These are phyloP conservation scores for Gamsiella multidivaricata DNA, from an alignment of 192 early-diverging fungal species.

Conservation along the genomic window DNA sequence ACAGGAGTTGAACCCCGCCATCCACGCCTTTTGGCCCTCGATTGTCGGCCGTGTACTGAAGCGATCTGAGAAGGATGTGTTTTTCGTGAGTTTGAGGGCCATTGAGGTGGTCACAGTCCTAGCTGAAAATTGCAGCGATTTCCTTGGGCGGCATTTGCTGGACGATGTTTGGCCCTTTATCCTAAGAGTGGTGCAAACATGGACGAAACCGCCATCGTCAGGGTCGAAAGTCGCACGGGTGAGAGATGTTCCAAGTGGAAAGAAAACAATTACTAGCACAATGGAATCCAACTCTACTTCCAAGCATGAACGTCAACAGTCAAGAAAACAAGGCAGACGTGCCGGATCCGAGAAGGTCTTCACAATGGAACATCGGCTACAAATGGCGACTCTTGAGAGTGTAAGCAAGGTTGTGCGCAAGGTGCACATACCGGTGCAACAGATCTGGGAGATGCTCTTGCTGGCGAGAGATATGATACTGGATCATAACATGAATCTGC, in stretches of 20 bases:
- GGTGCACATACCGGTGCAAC: constrained; percentile 35
- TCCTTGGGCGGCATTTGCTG: constrained; percentile 51
- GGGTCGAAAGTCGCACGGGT: not conserved
- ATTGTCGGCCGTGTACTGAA: constrained; percentile 51
- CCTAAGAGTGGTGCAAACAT: constrained; percentile 17
- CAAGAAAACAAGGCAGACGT: not conserved
- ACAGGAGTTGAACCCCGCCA: constrained; percentile 56
- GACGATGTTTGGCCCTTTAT: constrained; percentile 61
- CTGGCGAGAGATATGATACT: constrained; percentile 38
- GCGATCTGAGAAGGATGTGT: constrained; percentile 35
- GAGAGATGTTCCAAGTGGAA: not conserved
- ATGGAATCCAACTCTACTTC: not conserved
- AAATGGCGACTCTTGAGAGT: constrained; percentile 38
- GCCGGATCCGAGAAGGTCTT: constrained; percentile 22
- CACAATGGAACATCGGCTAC: constrained; percentile 40
- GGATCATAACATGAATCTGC: constrained; percentile 15
- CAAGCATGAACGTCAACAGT: not conserved
- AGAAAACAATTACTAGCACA: not conserved
- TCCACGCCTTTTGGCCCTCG: constrained; percentile 62
- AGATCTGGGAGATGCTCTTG: constrained; percentile 43
- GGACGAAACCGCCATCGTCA: constrained; percentile 4
- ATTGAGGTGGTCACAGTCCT: constrained; percentile 39
- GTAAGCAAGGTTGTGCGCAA: constrained; percentile 36
- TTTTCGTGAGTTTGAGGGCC: constrained; percentile 37
- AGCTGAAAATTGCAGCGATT: constrained; percentile 58